Percentiles rank a stretch among this genome's conserved stretches.
Conservation (phyloP, 2,329 filamentous ascomycete species). For the Fusarium brevicatenulatum region DNA sequence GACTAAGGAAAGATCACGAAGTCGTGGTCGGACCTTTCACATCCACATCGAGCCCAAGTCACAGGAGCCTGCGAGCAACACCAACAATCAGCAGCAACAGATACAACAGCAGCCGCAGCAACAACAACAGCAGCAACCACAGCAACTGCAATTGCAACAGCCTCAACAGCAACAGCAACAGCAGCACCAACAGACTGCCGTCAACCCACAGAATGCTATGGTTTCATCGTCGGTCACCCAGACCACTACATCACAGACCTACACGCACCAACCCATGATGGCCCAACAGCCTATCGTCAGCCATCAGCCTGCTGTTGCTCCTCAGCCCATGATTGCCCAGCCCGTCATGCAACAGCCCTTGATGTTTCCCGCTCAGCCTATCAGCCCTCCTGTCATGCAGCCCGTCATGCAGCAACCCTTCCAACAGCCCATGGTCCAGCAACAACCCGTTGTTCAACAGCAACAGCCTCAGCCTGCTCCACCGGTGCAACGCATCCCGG, state of each 20-base stretch:
- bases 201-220: slow-evolving; percentile 11
- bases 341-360: slow-evolving; percentile 22
- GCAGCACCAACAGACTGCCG: slow-evolving; percentile 8
- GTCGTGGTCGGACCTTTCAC: slow-evolving; percentile 43
- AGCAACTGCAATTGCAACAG: slow-evolving; percentile 9
- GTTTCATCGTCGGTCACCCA: slow-evolving; percentile 26
- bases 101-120: slow-evolving; percentile 12
- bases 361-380: slow-evolving; percentile 27
- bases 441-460: slow-evolving; percentile 17
- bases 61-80: slow-evolving; percentile 18
- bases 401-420: slow-evolving; percentile 31
- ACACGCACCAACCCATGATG: slow-evolving; percentile 29
- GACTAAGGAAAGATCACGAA: slow-evolving; percentile 37
- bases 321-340: slow-evolving; percentile 32
- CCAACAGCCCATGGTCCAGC: slow-evolving; percentile 18
- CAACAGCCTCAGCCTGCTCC: slow-evolving; percentile 17
- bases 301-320: slow-evolving; percentile 32
- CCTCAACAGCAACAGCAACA: slow-evolving; percentile 24
- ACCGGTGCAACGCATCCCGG: slow-evolving; percentile 23
- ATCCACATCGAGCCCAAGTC: slow-evolving; percentile 43
- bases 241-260: slow-evolving; percentile 18
- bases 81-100: slow-evolving; percentile 17
- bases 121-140: slow-evolving; percentile 23
- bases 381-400: slow-evolving; percentile 21
- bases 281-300: slow-evolving; percentile 20